Percentiles rank a stretch among this genome's conserved stretches.
Evolutionary conservation across 345 rosid genomes (phyloP).

Genomic region (Bruguiera sexangula): DNA sequence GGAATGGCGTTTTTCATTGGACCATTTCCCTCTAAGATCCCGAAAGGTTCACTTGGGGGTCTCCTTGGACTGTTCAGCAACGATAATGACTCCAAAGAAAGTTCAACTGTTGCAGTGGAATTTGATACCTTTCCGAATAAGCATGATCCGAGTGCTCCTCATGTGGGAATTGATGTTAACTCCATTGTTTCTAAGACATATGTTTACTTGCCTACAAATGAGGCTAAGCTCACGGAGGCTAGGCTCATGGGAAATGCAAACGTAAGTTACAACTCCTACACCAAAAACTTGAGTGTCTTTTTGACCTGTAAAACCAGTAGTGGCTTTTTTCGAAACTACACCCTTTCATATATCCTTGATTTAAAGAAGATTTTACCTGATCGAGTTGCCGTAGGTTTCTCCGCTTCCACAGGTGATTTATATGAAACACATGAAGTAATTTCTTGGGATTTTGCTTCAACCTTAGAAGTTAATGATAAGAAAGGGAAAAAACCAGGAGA

Average conservation of each 20-base stretch:
- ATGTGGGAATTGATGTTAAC: conserved; percentile 50
- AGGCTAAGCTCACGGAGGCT: conserved; percentile 25
- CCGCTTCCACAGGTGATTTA: conserved; percentile 17
- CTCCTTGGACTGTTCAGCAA: conserved; percentile 35
- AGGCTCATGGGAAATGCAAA: conserved; percentile 42
- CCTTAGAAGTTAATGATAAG: conserved; percentile 7
- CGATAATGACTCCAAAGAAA: conserved; percentile 9
- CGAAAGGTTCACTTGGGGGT: conserved; percentile 35
- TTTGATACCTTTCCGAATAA: conserved; percentile 35
- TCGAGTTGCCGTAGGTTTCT: conserved; percentile 22
- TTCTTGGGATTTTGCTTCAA: conserved; percentile 20
- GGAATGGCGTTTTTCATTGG: conserved; percentile 47
- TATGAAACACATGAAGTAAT: background rate
- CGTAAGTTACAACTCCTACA: conserved; percentile 39
- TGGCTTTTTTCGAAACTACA: conserved; percentile 9
- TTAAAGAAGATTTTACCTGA: conserved; percentile 19
- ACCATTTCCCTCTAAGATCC: conserved; percentile 33
- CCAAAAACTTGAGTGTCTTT: conserved; percentile 40
- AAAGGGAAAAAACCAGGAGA: too few species aligned
- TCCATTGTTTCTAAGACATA: conserved; percentile 30
- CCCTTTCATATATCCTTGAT: conserved; percentile 7
- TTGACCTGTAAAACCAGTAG: conserved; percentile 31
- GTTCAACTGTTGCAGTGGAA: conserved; percentile 49
- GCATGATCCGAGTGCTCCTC: conserved; percentile 43
- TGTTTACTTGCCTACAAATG: conserved; percentile 25